phyloP scores from a whole-genome alignment of 2,329 filamentous ascomycete genomes.

The Dendrostoma leiphaemia region DNA sequence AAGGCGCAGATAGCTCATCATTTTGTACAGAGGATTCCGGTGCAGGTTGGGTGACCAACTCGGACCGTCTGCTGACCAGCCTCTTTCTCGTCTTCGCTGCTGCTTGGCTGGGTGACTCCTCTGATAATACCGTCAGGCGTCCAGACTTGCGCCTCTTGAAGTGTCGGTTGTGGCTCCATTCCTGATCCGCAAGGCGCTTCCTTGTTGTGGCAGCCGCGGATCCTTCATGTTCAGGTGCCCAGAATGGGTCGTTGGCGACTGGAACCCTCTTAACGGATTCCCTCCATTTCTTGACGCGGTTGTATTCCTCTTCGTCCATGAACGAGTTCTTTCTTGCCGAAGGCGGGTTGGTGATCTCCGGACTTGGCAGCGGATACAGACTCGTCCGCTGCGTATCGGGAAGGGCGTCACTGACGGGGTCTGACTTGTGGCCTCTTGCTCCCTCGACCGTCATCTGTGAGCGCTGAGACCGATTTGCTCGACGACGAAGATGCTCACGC shows the following conservation, averaged over 20 bases:
- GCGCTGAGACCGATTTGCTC: conserved; percentile 21
- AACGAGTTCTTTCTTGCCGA: conserved; percentile 24
- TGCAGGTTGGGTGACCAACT: neutral
- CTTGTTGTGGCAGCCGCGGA: neutral
- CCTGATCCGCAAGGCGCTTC: conserved; percentile 13
- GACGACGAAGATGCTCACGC: neutral
- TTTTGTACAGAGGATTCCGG: neutral
- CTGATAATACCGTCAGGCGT: neutral
- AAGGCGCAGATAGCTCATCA: conserved; percentile 9
- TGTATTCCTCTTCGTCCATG: conserved; percentile 14
- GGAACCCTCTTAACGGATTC: conserved; percentile 13
- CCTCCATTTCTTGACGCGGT: conserved; percentile 16
- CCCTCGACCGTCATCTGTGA: conserved; percentile 16
- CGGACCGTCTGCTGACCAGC: neutral
- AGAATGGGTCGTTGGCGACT: conserved; percentile 13
- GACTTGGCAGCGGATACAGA: conserved; percentile 23
- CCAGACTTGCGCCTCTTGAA: conserved; percentile 9
- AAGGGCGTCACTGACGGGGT: neutral
- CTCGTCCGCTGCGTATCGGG: conserved; percentile 16
- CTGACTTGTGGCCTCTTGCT: neutral
- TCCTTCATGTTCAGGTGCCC: conserved; percentile 7
- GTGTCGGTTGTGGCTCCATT: conserved; percentile 6
- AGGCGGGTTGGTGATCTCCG: conserved; percentile 22
- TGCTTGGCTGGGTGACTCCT: conserved; percentile 12
- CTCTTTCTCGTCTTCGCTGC: neutral